A percentile compares a stretch with the other conserved stretches of the same genome.
Evolutionary conservation across 805 yeast species (phyloP).

Genomic region (Groenewaldozyma salmanticensis): DNA sequence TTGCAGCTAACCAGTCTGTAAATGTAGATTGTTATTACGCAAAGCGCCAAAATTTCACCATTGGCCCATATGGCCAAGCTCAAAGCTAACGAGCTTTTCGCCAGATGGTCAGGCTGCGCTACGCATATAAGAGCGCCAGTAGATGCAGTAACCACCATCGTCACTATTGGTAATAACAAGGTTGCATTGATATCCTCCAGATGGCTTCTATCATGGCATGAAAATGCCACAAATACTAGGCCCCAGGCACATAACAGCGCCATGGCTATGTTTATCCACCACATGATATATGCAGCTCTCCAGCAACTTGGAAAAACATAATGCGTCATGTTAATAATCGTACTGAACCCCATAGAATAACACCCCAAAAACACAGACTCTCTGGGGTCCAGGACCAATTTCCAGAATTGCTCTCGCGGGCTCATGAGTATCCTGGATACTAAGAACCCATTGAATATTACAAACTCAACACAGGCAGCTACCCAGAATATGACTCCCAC

Average conservation of each 20-base stretch:
- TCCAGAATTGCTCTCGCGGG: conserved; percentile 25
- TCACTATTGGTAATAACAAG: conserved; percentile 64
- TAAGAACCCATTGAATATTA: conserved; percentile 35
- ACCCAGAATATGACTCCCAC: conserved; percentile 58
- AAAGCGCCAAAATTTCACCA: conserved; percentile 53
- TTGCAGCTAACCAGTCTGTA: conserved; percentile 50
- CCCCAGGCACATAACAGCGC: conserved; percentile 55
- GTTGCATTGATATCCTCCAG: conserved; percentile 41
- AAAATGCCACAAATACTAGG: conserved; percentile 43
- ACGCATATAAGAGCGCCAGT: conserved; percentile 50
- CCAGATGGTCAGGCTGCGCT: conserved; percentile 36
- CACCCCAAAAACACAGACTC: conserved; percentile 66
- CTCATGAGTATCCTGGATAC: conserved; percentile 33
- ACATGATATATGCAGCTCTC: conserved; percentile 49
- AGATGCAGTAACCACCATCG: conserved; percentile 67
- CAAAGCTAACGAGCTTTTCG: conserved; percentile 44
- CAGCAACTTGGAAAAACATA: conserved; percentile 34
- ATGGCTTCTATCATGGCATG: conserved; percentile 26
- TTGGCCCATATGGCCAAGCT: conserved; percentile 57
- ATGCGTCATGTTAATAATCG: conserved; percentile 51
- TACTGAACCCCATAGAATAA: conserved; percentile 67
- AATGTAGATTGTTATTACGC: conserved; percentile 46
- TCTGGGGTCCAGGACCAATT: conserved; percentile 32
- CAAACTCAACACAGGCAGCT: conserved; percentile 37
- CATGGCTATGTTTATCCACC: conserved; percentile 59